These are phyloP conservation scores for Tanacetum coccineum DNA, from an alignment of 129 eudicot species.

Conservation along the genomic window DNA sequence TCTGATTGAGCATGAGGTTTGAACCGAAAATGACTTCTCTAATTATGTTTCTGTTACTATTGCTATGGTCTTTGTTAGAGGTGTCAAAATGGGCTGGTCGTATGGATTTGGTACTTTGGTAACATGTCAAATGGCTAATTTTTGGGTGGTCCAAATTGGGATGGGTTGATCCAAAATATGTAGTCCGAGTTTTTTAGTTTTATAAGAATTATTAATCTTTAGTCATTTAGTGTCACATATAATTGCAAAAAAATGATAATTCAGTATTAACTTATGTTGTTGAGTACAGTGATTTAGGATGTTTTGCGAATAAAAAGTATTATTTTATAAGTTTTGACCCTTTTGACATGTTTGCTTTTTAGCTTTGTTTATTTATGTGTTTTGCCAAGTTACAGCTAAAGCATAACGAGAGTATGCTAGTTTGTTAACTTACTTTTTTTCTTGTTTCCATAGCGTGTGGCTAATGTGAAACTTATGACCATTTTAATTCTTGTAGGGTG, in stretches of 20 bases:
- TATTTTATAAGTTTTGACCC: not conserved
- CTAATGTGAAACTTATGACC: constrained; percentile 20
- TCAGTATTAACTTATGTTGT: not conserved
- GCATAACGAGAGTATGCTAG: not conserved
- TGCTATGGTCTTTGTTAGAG: not conserved
- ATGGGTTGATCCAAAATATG: not conserved
- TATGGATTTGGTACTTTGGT: not conserved
- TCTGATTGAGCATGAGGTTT: constrained; percentile 77
- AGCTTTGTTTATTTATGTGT: too few species aligned
- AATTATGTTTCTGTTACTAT: constrained; percentile 3
- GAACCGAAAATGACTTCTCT: not conserved
- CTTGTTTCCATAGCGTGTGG: not conserved
- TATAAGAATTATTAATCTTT: too few species aligned
- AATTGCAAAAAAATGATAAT: not conserved
- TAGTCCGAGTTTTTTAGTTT: not conserved
- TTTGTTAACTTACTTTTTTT: not conserved
- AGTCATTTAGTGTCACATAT: not conserved
- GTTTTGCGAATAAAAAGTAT: not conserved
- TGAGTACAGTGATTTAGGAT: not conserved
- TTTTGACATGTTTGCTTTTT: not conserved
- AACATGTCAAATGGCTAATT: not conserved
- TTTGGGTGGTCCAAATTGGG: not conserved
- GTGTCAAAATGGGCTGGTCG: not conserved
- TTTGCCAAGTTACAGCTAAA: too few species aligned
- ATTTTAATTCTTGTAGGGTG: constrained; percentile 52